phyloP scores from a whole-genome alignment of 345 rosid species.

The Populus davidiana region DNA sequence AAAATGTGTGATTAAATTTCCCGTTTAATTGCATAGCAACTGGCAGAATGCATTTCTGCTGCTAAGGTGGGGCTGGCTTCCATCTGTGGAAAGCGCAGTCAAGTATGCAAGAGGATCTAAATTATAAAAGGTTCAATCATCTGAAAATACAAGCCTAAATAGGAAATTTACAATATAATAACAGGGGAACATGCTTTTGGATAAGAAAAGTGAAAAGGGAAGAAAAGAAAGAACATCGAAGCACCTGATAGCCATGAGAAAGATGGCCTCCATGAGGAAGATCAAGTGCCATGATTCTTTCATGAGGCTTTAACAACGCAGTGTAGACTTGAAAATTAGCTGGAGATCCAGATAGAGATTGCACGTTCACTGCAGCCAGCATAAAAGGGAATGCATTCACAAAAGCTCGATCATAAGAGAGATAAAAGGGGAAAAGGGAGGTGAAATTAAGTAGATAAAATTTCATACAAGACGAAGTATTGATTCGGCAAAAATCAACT shows the following conservation, averaged over 20 bases:
- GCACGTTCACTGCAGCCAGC: conserved; percentile 77
- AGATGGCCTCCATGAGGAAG: conserved; percentile 99
- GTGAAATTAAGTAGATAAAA: too few species aligned
- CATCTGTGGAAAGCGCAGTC: neutral
- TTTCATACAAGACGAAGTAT: neutral
- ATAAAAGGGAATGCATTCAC: conserved; percentile 18
- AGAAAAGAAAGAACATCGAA: conserved; percentile 10
- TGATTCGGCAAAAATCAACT: too few species aligned
- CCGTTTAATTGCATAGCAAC: neutral
- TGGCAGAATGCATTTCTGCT: neutral
- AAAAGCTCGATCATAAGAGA: neutral
- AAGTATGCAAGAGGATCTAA: neutral
- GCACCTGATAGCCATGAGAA: conserved; percentile 99
- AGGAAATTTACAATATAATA: neutral
- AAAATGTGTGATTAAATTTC: neutral
- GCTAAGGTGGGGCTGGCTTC: neutral
- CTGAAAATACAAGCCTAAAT: neutral
- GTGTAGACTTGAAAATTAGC: conserved; percentile 95
- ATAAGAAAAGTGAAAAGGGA: neutral
- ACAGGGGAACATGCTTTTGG: neutral
- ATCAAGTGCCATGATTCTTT: conserved; percentile 99
- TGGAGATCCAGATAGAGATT: conserved; percentile 95
- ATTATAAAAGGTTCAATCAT: neutral
- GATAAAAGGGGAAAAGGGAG: neutral
- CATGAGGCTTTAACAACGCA: conserved; percentile 90